Evolutionary conservation across 108 stramenopile genomes (phyloP), one percentile per base, ranked within the genome.

Genomic region (Nitzschia inconspicua): DNA sequence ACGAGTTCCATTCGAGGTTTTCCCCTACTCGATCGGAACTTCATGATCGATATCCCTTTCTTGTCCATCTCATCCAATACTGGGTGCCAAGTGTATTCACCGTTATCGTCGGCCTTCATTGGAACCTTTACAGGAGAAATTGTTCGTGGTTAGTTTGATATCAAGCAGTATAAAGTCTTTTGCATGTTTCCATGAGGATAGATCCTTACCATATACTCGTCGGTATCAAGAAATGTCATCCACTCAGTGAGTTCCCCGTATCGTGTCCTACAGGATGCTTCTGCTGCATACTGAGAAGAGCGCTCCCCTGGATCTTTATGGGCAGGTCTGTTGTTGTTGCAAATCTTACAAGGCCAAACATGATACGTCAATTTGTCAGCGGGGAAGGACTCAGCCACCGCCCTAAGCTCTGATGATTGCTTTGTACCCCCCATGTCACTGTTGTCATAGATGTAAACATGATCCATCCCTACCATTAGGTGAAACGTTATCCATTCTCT

Each of bases 401-500:
- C 48, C n/a, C n/a, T n/a, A n/a, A n/a, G n/a, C n/a, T n/a, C n/a
- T n/a, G n/a, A n/a, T n/a, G n/a, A n/a, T 24, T 13, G 63, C 48
- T 20, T 50, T 50, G 58, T 60, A 23, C 29, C 27, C 31, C 18
- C 60, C 34, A 13, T 60, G 18, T 48, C 72, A 4, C 80, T 74
- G 51, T 92, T 92, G 69, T 92, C 91, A 50, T 84, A 92, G 16
- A 92, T 58, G 60, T 83, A 85, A 16, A 92, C 30, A 47, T 88
- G 91, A 62, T 92, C 87, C 20, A 92, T 74, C 1, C 84, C 87
- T 25, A 86, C 85, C 60, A 85, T 65, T 44, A 84, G 57, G 59
- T 93, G 84, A 72, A 84, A 93, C 35, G 70, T 74, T 39, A 93
- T 77, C 91, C 91, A 93, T 67, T 93, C 91, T 19, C 57, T 60